Evolutionary conservation across 225 moss, liverwort and hornwort genomes (phyloP).

Genomic region (Pseudoscleropodium purum): DNA sequence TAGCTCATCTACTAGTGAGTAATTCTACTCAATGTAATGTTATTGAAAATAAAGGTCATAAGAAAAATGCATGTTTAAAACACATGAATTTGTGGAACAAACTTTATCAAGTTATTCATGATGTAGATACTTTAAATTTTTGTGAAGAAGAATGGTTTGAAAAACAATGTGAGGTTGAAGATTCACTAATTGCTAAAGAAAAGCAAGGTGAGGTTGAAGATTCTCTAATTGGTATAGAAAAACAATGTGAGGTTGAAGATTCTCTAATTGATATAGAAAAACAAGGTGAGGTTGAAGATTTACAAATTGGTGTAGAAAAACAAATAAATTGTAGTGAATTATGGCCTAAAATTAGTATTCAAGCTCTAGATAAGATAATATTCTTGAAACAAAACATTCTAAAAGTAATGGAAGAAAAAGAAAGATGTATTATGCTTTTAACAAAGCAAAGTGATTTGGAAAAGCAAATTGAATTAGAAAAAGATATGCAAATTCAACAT

Average conservation of each 20-base stretch:
- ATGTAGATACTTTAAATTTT: not conserved
- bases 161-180: not conserved
- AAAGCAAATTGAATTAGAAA: not conserved
- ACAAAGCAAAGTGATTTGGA: not conserved
- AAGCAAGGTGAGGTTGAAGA: not conserved
- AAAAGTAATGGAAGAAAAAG: not conserved
- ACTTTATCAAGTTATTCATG: conserved; percentile 4
- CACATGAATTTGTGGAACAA: conserved; percentile 17
- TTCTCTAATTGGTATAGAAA: not conserved
- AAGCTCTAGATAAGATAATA: not conserved
- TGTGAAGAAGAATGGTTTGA: not conserved
- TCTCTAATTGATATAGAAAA: not conserved
- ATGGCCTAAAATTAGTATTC: not conserved
- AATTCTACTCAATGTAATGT: conserved; percentile 6
- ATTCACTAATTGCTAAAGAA: not conserved
- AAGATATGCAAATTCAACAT: not conserved
- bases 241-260: not conserved
- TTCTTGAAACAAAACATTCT: not conserved
- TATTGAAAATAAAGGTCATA: not conserved
- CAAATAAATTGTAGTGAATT: not conserved
- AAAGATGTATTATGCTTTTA: not conserved
- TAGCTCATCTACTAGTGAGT: not conserved
- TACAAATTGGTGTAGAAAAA: not conserved
- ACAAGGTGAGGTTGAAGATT: not conserved
- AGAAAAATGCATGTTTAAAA: not conserved